Percentiles rank a stretch among this genome's conserved stretches.
phyloP scores from a whole-genome alignment of 2,329 filamentous ascomycete genomes.

The Neodidymelliopsis sp. region DNA sequence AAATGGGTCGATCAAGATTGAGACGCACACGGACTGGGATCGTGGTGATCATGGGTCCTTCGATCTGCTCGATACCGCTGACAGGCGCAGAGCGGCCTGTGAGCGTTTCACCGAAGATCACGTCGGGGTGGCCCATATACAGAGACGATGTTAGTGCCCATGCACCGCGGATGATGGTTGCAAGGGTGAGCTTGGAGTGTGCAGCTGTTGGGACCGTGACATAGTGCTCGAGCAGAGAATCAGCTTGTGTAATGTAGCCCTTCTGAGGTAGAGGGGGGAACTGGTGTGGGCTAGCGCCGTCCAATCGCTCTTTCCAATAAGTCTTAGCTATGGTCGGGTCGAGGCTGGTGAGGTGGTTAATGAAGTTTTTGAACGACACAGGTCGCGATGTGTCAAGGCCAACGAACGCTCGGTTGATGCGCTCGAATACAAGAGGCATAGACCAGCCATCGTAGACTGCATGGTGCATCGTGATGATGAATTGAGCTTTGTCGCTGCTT shows the following conservation, averaged over 20 bases:
- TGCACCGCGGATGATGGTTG: constrained; percentile 64
- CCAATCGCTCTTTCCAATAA: constrained; percentile 58
- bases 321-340: constrained; percentile 52
- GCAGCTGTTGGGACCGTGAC: constrained; percentile 43
- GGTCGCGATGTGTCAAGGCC: constrained; percentile 34
- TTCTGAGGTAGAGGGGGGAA: constrained; percentile 59
- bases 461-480: constrained; percentile 61
- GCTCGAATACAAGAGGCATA: constrained; percentile 47
- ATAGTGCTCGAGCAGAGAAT: constrained; percentile 61
- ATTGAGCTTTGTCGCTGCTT: constrained; percentile 42
- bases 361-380: constrained; percentile 57
- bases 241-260: constrained; percentile 57
- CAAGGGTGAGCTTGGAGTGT: constrained; percentile 54
- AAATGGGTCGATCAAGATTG: constrained; percentile 52
- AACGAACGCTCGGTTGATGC: constrained; percentile 42
- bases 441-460: constrained; percentile 61
- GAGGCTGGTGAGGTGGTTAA: constrained; percentile 56
- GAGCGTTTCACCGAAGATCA: constrained; percentile 67
- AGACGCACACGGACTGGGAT: constrained; percentile 63
- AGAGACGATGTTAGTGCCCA: constrained; percentile 66
- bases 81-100: constrained; percentile 62
- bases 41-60: constrained; percentile 68
- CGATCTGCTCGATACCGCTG: constrained; percentile 60
- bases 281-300: constrained; percentile 56
- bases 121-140: constrained; percentile 61